These are phyloP conservation scores for Parasitella parasitica DNA, from an alignment of 371 early-diverging fungal genomes.

Conservation along the genomic window DNA sequence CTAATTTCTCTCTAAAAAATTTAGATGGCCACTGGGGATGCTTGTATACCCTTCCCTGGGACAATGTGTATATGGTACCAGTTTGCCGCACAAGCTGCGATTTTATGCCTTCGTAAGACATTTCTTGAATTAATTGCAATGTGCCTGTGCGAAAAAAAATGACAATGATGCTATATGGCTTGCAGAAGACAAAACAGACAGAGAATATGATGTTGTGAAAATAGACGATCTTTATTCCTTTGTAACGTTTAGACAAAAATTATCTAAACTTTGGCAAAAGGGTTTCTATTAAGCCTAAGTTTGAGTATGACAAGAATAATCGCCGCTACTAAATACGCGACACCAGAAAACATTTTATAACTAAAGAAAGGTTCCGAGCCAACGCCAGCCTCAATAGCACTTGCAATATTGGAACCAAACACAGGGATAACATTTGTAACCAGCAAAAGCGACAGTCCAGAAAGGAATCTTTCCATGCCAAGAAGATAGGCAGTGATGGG, in stretches of 20 bases:
- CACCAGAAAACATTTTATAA: constrained; percentile 39
- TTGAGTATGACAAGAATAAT: constrained; percentile 16
- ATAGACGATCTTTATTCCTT: too few relatives aligned
- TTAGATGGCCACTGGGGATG: too few relatives aligned
- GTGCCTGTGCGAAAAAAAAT: too few relatives aligned
- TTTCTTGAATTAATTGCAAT: too few relatives aligned
- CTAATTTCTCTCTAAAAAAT: too few relatives aligned
- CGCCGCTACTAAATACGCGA: constrained; percentile 15
- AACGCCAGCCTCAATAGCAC: constrained; percentile 30
- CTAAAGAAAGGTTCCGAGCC: constrained; percentile 23
- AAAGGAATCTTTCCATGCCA: constrained; percentile 35
- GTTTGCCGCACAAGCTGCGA: too few relatives aligned
- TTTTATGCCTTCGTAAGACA: too few relatives aligned
- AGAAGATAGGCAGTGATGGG: constrained; percentile 35
- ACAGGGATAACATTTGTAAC: constrained; percentile 30
- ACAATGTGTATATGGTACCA: too few relatives aligned
- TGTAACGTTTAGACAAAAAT: not conserved
- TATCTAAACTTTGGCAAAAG: constrained; percentile 27
- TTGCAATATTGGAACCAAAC: constrained; percentile 40
- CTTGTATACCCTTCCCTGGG: too few relatives aligned
- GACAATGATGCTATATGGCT: too few relatives aligned
- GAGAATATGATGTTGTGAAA: too few relatives aligned
- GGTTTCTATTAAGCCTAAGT: constrained; percentile 11
- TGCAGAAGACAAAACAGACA: too few relatives aligned
- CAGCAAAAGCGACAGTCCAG: constrained; percentile 33